phyloP scores from a whole-genome alignment of 108 stramenopile genomes.

The Conticribra weissflogii region DNA sequence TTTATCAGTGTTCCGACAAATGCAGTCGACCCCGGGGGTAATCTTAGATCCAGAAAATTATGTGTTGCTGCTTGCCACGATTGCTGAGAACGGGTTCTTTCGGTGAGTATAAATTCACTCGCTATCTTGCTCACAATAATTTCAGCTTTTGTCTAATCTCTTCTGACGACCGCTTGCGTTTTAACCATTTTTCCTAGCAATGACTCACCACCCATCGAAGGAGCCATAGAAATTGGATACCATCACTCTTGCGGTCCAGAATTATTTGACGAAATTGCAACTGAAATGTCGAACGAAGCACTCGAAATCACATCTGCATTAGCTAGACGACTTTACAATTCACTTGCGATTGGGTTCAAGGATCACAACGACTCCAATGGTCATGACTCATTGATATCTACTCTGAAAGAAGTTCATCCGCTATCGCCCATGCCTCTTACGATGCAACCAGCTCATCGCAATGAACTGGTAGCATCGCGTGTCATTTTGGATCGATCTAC shows the following conservation, averaged over 20 bases:
- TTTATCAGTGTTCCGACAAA: conserved; percentile 63
- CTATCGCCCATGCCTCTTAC: conserved; percentile 54
- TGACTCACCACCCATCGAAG: conserved; percentile 55
- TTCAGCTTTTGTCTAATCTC: too few species aligned
- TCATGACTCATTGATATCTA: conserved; percentile 13
- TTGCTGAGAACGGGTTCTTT: conserved; percentile 80
- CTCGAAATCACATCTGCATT: conserved; percentile 78
- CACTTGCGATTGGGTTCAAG: conserved; percentile 59
- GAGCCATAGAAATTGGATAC: conserved; percentile 56
- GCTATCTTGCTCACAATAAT: too few species aligned
- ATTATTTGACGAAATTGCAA: conserved; percentile 72
- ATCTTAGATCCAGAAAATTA: conserved; percentile 76
- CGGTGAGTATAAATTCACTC: too few species aligned
- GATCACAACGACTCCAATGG: conserved; percentile 12
- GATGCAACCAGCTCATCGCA: conserved; percentile 46
- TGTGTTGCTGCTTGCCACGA: conserved; percentile 58
- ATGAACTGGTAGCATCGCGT: conserved; percentile 65
- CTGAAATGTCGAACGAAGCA: conserved; percentile 73
- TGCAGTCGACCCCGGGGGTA: conserved; percentile 58
- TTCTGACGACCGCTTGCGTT: background rate
- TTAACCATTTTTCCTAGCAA: conserved; percentile 10
- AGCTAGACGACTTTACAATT: conserved; percentile 75
- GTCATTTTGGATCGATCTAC: conserved; percentile 62
- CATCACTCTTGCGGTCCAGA: conserved; percentile 49
- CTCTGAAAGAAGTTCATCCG: conserved; percentile 53